These are phyloP conservation scores for Aspergillus intermedius DNA, from an alignment of 2,329 filamentous ascomycete genomes.

Conservation along the genomic window DNA sequence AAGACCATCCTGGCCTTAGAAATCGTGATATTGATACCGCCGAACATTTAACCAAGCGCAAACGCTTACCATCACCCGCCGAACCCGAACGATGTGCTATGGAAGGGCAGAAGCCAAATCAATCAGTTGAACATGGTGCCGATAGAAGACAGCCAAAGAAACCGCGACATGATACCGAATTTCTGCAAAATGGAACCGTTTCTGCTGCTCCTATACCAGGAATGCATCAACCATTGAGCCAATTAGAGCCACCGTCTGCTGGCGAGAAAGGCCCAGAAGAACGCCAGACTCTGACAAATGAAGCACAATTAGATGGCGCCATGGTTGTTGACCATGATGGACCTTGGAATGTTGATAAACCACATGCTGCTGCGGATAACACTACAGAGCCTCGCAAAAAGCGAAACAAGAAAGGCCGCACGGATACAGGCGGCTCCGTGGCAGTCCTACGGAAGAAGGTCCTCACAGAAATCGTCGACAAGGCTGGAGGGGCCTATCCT, in stretches of 20 bases:
- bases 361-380: background rate
- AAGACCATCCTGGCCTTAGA: background rate
- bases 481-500: slow-evolving; percentile 51
- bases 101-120: background rate
- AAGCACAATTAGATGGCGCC: background rate
- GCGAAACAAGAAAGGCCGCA: slow-evolving; percentile 5
- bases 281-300: no score
- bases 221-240: background rate
- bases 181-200: background rate
- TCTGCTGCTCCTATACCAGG: background rate
- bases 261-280: background rate
- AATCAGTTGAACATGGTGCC: background rate
- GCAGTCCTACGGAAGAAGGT: slow-evolving; percentile 43
- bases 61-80: background rate
- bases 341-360: background rate
- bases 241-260: background rate
- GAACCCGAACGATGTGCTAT: background rate
- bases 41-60: background rate
- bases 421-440: slow-evolving; percentile 38
- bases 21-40: background rate
- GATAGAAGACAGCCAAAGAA: background rate
- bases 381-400: background rate
- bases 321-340: background rate
- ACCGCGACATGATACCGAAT: background rate
- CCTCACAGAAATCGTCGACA: slow-evolving; percentile 49